Percentiles rank a stretch among this genome's conserved stretches.
These are phyloP conservation scores for Neospora caninum DNA, from an alignment of 169 alveolate genomes.

Conservation along the genomic window DNA sequence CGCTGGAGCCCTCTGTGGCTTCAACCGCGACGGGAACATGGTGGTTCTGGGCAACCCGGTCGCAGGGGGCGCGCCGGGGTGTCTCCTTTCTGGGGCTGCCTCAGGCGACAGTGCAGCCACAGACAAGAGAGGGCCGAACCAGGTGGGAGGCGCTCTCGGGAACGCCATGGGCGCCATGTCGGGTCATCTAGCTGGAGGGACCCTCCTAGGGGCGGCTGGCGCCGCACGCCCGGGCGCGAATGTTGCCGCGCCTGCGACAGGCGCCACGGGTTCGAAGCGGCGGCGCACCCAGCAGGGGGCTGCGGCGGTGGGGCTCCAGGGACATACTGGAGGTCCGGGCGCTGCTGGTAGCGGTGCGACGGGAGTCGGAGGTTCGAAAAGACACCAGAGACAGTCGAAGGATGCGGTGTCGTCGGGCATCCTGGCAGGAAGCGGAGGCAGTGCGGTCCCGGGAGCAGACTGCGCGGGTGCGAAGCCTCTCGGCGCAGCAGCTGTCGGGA, in stretches of 20 bases:
- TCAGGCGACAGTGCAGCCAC: not conserved
- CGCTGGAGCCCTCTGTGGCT: constrained; percentile 11
- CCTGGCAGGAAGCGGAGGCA: not conserved
- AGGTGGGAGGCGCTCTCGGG: not conserved
- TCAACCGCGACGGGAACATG: not conserved
- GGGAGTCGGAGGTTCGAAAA: not conserved
- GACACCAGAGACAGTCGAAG: not conserved
- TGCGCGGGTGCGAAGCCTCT: not conserved
- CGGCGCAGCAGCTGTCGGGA: constrained; percentile 21
- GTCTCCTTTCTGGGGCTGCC: not conserved
- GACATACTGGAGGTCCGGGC: no score
- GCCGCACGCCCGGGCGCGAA: not conserved
- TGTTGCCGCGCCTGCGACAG: not conserved
- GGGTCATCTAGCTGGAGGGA: not conserved
- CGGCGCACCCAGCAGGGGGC: not conserved
- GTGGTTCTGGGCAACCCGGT: not conserved
- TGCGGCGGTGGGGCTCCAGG: not conserved
- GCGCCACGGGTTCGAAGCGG: not conserved
- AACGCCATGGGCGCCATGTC: not conserved
- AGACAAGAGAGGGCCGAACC: not conserved
- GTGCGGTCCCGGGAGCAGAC: not conserved
- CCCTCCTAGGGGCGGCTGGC: not conserved
- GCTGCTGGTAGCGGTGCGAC: not conserved
- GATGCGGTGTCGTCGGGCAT: not conserved
- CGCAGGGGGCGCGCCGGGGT: not conserved